Percentiles rank a stretch among this genome's conserved stretches.
phyloP scores from a whole-genome alignment of 257 asterid genomes.

The Nicotiana tabacum region DNA sequence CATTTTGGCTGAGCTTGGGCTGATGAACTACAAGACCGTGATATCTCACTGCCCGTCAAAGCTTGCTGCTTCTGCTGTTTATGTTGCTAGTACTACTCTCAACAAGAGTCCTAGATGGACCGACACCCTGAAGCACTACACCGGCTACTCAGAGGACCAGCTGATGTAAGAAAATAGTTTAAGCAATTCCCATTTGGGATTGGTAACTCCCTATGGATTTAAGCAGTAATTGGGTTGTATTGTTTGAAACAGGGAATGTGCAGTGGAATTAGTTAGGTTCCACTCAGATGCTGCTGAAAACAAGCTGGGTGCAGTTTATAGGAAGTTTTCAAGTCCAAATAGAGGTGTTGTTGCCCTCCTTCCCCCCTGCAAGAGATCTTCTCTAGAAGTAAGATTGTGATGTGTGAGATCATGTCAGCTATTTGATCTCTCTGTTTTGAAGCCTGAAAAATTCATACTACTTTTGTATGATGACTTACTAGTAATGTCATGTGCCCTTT shows the following conservation, averaged over 20 bases:
- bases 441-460: not conserved
- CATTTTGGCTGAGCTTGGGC: constrained; percentile 66
- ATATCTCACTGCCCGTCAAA: constrained; percentile 45
- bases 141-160: constrained; percentile 55
- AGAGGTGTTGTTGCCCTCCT: constrained; percentile 46
- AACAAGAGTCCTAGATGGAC: constrained; percentile 56
- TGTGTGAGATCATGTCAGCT: constrained; percentile 1
- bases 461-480: not conserved
- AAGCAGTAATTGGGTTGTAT: not conserved
- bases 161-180: constrained; percentile 31
- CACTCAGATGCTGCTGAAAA: constrained; percentile 48
- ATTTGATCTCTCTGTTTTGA: not conserved
- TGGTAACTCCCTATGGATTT: not conserved
- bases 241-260: constrained; percentile 39
- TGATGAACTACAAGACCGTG: constrained; percentile 45
- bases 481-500: not conserved
- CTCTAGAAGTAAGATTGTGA: not conserved
- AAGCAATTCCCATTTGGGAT: not conserved
- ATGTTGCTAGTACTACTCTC: constrained; percentile 73
- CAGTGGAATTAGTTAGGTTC: constrained; percentile 49
- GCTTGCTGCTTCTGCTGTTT: constrained; percentile 77
- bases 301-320: constrained; percentile 52
- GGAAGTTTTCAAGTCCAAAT: constrained; percentile 56
- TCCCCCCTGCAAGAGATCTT: not conserved
- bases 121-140: constrained; percentile 64